phyloP scores from a whole-genome alignment of 2,329 filamentous ascomycete genomes.

The Phaeomoniella chlamydospora region DNA sequence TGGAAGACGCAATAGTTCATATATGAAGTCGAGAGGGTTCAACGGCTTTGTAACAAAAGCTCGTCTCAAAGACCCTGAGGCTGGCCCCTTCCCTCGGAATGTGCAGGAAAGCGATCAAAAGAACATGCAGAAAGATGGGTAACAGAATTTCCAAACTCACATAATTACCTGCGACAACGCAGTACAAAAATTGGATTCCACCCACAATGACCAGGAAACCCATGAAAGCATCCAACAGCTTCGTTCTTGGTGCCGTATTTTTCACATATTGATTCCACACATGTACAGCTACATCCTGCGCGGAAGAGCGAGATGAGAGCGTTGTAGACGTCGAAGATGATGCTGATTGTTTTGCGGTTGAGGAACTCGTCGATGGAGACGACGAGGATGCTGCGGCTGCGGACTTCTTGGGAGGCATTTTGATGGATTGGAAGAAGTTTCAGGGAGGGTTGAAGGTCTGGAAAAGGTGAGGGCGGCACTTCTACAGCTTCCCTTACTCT shows the following conservation, averaged over 20 bases:
- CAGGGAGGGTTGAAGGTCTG: too few relatives aligned
- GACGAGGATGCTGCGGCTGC: constrained; percentile 12
- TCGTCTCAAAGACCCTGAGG: too few relatives aligned
- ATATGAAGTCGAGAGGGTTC: too few relatives aligned
- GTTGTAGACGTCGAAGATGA: constrained; percentile 14
- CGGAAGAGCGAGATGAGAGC: constrained; percentile 22
- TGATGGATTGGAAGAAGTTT: too few relatives aligned
- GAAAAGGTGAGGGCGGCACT: too few relatives aligned
- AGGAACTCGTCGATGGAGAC: constrained; percentile 10
- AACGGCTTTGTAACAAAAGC: too few relatives aligned
- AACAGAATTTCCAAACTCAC: constrained; percentile 52
- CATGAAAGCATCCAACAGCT: constrained; percentile 86
- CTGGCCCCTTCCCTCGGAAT: background rate
- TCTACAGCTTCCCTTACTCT: too few relatives aligned
- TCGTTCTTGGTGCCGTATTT: constrained; percentile 75
- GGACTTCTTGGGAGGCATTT: constrained; percentile 1
- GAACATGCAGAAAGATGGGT: background rate
- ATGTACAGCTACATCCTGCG: constrained; percentile 47
- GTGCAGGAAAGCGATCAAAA: constrained; percentile 1
- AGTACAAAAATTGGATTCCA: constrained; percentile 87
- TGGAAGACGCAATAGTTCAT: too few relatives aligned
- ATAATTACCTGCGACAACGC: constrained; percentile 81
- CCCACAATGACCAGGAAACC: constrained; percentile 73
- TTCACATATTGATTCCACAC: constrained; percentile 67
- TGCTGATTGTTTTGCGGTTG: constrained; percentile 12